phyloP scores from a whole-genome alignment of 768 basidiomycete species.

The Tricholoma terreum region DNA sequence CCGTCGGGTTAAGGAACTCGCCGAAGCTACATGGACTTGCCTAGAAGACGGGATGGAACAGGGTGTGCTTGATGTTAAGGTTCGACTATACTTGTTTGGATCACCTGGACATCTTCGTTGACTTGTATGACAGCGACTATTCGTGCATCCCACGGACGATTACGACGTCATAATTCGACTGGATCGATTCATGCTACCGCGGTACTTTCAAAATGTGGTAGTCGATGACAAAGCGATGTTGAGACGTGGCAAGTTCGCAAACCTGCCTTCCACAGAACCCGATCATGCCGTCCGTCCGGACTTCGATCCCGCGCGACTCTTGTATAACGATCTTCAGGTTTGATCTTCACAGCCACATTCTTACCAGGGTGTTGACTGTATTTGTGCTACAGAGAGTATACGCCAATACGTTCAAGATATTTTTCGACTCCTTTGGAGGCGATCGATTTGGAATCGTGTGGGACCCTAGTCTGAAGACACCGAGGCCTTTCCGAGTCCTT shows the following conservation, averaged over 20 bases:
- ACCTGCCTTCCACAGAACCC: slow-evolving; percentile 32
- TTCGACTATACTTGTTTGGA: slow-evolving; percentile 25
- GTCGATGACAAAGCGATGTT: slow-evolving; percentile 48
- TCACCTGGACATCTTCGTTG: neutral
- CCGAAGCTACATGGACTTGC: slow-evolving; percentile 63
- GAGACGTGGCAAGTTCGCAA: slow-evolving; percentile 42
- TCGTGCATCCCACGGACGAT: slow-evolving; percentile 77
- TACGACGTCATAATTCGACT: slow-evolving; percentile 86
- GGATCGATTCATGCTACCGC: slow-evolving; percentile 57
- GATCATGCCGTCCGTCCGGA: slow-evolving; percentile 49
- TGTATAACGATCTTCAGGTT: slow-evolving; percentile 75
- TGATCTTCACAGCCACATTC: slow-evolving; percentile 12
- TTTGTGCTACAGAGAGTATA: slow-evolving; percentile 54
- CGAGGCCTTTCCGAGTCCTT: slow-evolving; percentile 74
- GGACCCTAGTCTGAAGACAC: slow-evolving; percentile 67
- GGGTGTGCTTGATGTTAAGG: slow-evolving; percentile 57
- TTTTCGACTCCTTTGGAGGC: slow-evolving; percentile 83
- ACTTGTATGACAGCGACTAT: slow-evolving; percentile 57
- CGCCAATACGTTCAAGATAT: slow-evolving; percentile 74
- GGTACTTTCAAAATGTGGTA: slow-evolving; percentile 70
- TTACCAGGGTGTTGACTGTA: neutral
- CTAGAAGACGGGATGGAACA: slow-evolving; percentile 51
- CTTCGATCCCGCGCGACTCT: slow-evolving; percentile 73
- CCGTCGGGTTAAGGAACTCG: slow-evolving; percentile 66
- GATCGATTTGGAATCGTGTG: slow-evolving; percentile 78